A percentile compares a stretch with the other conserved stretches of the same genome.
phyloP scores from a whole-genome alignment of 2,329 filamentous ascomycete species.

The Epichloe sibirici region DNA sequence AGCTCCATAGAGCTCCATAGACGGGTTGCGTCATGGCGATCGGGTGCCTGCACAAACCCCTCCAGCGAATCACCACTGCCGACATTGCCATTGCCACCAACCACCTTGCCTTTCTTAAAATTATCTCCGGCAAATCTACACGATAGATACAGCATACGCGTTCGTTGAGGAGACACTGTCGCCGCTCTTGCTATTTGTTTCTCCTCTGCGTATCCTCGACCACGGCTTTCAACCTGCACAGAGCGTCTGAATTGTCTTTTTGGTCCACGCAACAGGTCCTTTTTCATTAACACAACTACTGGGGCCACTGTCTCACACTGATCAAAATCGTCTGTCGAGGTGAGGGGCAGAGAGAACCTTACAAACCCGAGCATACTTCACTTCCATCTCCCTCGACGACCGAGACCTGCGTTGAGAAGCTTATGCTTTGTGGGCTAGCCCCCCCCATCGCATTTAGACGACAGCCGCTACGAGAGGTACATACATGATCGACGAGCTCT shows the following conservation, averaged over 20 bases:
- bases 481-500: neutral
- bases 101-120: neutral
- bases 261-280: neutral
- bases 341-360: neutral
- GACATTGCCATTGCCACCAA: neutral
- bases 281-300: neutral
- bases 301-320: neutral
- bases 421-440: no score
- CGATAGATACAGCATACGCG: neutral
- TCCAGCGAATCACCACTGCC: neutral
- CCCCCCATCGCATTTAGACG: neutral
- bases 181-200: neutral
- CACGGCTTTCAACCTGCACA: neutral
- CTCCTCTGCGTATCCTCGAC: neutral
- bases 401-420: neutral
- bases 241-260: neutral
- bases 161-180: neutral
- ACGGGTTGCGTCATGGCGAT: slow-evolving; percentile 21
- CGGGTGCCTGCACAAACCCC: slow-evolving; percentile 15
- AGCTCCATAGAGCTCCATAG: neutral
- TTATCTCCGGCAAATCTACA: neutral
- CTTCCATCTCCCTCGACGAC: neutral
- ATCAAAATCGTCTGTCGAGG: neutral
- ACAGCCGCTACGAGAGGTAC: neutral
- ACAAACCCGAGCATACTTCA: neutral